Percentiles rank a stretch among this genome's conserved stretches.
Evolutionary conservation across 2,329 filamentous ascomycete species (phyloP).

Genomic region (Fusarium siculi): DNA sequence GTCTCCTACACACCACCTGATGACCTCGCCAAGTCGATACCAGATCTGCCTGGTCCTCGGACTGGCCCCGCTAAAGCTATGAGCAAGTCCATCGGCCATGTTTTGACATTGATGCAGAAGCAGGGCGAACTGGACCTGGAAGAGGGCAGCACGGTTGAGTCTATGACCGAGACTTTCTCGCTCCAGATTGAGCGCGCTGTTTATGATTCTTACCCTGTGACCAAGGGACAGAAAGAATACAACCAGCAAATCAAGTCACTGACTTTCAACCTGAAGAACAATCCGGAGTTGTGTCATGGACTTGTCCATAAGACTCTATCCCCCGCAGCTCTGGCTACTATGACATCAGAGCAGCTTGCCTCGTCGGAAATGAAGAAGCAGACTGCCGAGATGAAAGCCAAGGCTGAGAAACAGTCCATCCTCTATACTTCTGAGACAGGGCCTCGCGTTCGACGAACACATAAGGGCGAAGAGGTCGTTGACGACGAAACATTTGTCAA

Average conservation of each 20-base stretch:
- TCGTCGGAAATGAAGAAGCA: constrained; percentile 87
- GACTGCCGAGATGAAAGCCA: constrained; percentile 79
- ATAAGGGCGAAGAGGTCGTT: constrained; percentile 93
- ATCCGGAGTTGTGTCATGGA: constrained; percentile 78
- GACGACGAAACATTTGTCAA: constrained; percentile 73
- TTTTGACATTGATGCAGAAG: constrained; percentile 75
- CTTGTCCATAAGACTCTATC: constrained; percentile 79
- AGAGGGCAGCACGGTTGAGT: constrained; percentile 70
- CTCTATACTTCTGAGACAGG: constrained; percentile 76
- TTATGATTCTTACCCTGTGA: constrained; percentile 63
- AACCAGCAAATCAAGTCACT: constrained; percentile 77
- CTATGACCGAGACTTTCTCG: constrained; percentile 75
- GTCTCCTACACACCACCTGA: constrained; percentile 60
- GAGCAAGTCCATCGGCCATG: constrained; percentile 73
- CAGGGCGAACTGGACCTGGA: constrained; percentile 70
- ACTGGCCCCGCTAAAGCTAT: constrained; percentile 77
- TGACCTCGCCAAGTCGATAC: constrained; percentile 62
- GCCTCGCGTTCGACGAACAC: constrained; percentile 85
- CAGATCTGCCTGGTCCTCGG: constrained; percentile 70
- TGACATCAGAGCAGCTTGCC: constrained; percentile 91
- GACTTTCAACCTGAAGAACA: constrained; percentile 88
- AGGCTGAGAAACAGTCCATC: constrained; percentile 85
- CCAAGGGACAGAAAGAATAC: constrained; percentile 61
- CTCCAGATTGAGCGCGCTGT: constrained; percentile 83
- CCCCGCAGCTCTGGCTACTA: constrained; percentile 81